Base-by-base conservation (phyloP, 192 early-diverging fungal genomes). In the Phlyctochytrium planicorne region DNA sequence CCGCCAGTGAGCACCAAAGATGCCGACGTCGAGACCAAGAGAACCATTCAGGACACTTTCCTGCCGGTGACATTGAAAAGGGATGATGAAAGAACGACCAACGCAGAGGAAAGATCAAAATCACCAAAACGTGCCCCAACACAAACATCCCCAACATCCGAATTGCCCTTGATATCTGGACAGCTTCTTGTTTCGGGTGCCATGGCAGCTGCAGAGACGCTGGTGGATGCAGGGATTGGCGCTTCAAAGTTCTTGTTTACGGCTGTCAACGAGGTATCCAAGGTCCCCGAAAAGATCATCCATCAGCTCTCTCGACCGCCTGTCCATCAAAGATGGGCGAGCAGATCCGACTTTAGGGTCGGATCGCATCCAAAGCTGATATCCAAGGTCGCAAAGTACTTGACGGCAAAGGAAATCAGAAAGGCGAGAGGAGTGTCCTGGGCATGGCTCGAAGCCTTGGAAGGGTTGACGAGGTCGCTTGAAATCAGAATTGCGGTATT, bases 181-280 rank as follows among this genome's bases (percentile, higher is more conserved):
- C 55, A 57, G 55, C 55, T 57, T 14, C 55, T 57, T 12, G 10
- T 29, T 12, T 24, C 27, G 20, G 55, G 55, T 27, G 55, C 55
- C 55, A 14, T 57, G 55, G 55, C 55, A 6, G 55, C 55, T 6
- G 55, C 27, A 29, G 27, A 57, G 6, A 29, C 20, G 14, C 6
- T 57, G 14, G 25, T 57, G 16, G 27, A 57, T 27, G 55, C 20
- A 12, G 25, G 16, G 14, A 29, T 57, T 10, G 55, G 27, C 10
- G 55, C 27, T 57, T 57, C 55, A 12, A 57, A 57, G 55, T 24
- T 57, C 6, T 10, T 57, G 27, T 57, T 12, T 12, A 57, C 16
- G 16, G 55, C 27, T 14, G 55, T 6, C 16, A 57, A 20, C 12
- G 55, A 57, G 14, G 55, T 57, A 6, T 57, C 27, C 20, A 12